Evolutionary conservation across 2,329 filamentous ascomycete genomes (phyloP).

Genomic region (Colletotrichum paranaense): DNA sequence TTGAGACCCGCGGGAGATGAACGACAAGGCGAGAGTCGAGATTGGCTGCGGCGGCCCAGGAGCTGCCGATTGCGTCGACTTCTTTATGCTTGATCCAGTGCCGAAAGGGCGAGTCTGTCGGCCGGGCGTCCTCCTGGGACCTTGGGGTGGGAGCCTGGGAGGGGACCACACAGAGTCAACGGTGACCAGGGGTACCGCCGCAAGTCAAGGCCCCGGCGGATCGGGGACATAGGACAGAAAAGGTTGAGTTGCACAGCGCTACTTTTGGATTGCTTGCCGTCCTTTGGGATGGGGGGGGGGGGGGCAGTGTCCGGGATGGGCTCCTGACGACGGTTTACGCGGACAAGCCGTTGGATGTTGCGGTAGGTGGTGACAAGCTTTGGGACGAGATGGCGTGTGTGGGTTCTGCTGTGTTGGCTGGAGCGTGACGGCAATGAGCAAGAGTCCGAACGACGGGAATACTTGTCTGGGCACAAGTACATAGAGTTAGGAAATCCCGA

Average conservation of each 20-base stretch:
- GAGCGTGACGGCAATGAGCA: neutral
- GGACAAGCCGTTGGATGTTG: conserved; percentile 11
- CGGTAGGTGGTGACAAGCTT: conserved; percentile 20
- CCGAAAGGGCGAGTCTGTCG: conserved; percentile 22
- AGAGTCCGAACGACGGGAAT: conserved; percentile 2
- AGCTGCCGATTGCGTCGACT: conserved; percentile 21
- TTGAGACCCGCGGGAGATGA: conserved; percentile 22
- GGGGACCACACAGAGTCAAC: conserved; percentile 15
- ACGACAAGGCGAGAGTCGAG: conserved; percentile 16
- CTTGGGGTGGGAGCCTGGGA: neutral
- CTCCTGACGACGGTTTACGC: conserved; percentile 10
- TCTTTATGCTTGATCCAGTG: conserved; percentile 33
- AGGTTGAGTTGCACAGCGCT: conserved; percentile 19
- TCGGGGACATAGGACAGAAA: conserved; percentile 18
- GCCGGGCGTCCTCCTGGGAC: conserved; percentile 5
- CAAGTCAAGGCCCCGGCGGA: conserved; percentile 22
- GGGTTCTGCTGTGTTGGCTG: conserved; percentile 1
- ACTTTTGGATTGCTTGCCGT: conserved; percentile 7
- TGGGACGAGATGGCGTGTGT: neutral
- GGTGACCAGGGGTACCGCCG: conserved; percentile 28
- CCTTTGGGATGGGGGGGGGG: neutral
- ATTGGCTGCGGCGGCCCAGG: conserved; percentile 22
- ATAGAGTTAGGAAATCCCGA: conserved; percentile 16
- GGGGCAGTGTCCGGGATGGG: conserved; percentile 16
- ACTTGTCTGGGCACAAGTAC: conserved; percentile 1